phyloP scores from a whole-genome alignment of 371 early-diverging fungal species.

The Mortierella sp. region DNA sequence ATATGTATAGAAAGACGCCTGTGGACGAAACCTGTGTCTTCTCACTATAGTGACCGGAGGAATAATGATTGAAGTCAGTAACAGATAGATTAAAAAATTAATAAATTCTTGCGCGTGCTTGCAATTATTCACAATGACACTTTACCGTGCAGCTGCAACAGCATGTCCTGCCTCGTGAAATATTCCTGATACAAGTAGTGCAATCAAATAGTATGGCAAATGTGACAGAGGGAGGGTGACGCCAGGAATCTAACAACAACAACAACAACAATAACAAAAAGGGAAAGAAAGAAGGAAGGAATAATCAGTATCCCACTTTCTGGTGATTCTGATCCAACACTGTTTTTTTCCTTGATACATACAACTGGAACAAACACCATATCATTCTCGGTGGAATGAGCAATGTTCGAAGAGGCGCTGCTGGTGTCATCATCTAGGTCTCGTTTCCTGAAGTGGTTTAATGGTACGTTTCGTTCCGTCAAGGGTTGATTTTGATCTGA shows the following conservation, averaged over 20 bases:
- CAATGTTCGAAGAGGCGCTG: background rate
- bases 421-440: conserved; percentile 6
- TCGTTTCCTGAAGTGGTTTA: conserved; percentile 31
- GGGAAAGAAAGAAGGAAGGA: background rate
- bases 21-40: conserved; percentile 70
- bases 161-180: conserved; percentile 90
- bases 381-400: conserved; percentile 27
- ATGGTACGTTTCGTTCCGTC: background rate
- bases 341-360: conserved; percentile 13
- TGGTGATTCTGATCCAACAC: background rate
- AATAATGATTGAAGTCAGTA: background rate
- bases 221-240: conserved; percentile 83
- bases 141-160: conserved; percentile 74
- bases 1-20: conserved; percentile 80
- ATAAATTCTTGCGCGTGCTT: background rate
- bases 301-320: background rate
- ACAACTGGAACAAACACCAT: conserved; percentile 75
- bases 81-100: background rate
- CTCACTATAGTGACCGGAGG: conserved; percentile 58
- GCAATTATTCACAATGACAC: background rate
- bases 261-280: background rate
- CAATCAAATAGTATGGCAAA: conserved; percentile 76
- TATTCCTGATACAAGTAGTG: conserved; percentile 74
- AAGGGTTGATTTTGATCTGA: background rate
- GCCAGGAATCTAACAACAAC: conserved; percentile 76